Evolutionary conservation across 2,329 filamentous ascomycete species (phyloP).

Genomic region (Herpotrichia juniperi): DNA sequence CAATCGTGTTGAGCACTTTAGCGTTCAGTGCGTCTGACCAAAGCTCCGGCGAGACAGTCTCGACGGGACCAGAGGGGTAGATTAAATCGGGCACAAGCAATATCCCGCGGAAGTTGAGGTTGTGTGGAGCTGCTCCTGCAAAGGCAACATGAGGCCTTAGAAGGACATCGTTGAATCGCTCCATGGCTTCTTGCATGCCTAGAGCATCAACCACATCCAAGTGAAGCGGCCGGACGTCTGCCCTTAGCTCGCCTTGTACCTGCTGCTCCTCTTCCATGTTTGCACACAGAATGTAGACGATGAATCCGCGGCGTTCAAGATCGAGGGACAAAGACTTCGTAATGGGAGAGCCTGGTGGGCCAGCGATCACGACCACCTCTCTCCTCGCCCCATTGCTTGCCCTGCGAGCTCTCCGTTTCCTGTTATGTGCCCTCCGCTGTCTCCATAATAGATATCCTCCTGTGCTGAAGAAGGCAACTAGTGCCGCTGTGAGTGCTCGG

Average conservation of each 20-base stretch:
- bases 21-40: conserved; percentile 93
- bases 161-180: conserved; percentile 73
- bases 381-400: conserved; percentile 82
- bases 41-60: conserved; percentile 80
- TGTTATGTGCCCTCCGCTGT: conserved; percentile 63
- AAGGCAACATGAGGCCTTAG: conserved; percentile 77
- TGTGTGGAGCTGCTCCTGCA: conserved; percentile 75
- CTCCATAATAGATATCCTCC: conserved; percentile 63
- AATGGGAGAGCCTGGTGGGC: conserved; percentile 83
- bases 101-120: conserved; percentile 77
- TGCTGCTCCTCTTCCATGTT: conserved; percentile 83
- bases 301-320: conserved; percentile 87
- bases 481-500: conserved; percentile 73
- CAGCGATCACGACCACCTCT: conserved; percentile 87
- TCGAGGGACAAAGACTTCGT: conserved; percentile 84
- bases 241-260: conserved; percentile 75
- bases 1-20: conserved; percentile 85
- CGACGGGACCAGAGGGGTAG: conserved; percentile 84
- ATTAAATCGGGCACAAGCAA: conserved; percentile 79
- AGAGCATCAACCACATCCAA: conserved; percentile 83
- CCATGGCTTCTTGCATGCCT: conserved; percentile 70
- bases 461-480: conserved; percentile 74
- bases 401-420: conserved; percentile 76
- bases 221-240: conserved; percentile 80
- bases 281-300: conserved; percentile 88